Base-by-base conservation (phyloP, 768 basidiomycete species). In the Suillus lakei region DNA sequence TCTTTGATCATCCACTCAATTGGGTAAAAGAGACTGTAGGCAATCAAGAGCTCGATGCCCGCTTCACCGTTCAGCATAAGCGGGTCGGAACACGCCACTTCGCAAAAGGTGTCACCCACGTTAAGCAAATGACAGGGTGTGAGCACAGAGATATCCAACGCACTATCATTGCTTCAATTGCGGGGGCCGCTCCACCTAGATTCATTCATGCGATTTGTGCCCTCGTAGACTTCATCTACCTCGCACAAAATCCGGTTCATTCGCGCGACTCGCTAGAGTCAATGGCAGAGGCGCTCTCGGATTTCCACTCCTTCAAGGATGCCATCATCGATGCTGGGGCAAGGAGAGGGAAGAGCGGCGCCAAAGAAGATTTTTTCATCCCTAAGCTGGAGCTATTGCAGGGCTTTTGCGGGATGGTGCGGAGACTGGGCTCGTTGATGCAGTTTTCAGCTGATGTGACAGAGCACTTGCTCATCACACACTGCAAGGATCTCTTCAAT, bases 341-440 rank as follows among this genome's bases (percentile, higher is more conserved):
- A 23, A 43, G 28, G 32, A 48, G 6, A 23, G 61, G 61, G 18
- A 75, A 73, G 59, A 65, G 48, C 9, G 60, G 71, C 4, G 41
- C 41, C 9, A 63, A 70, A 3, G 76, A 76, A 39, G 43, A 74
- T 21, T 61, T 61, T 44, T 60, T 75, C n/a, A 82, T 83, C 41
- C 81, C 80, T 3, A 84, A 84, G 66, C 74, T 82, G 6, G 78
- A 80, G 60, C 71, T 78, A 30, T 60, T 80, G 21, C 78, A 79
- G 34, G 76, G 74, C 51, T 61, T 61, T 18, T 18, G 4, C 0
- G 15, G 38, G 1, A 26, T 9, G 9, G 73, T 81, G 10, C 26
- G 61, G 62, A 16, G 51, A 21, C 71, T 71, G 44, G 81, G 81
- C 0, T 70, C 66, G 18, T 56, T 76, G 9, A 72, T 74, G 6